phyloP scores from a whole-genome alignment of 2,329 filamentous ascomycete genomes.

The Myriosclerotinia scirpicola region DNA sequence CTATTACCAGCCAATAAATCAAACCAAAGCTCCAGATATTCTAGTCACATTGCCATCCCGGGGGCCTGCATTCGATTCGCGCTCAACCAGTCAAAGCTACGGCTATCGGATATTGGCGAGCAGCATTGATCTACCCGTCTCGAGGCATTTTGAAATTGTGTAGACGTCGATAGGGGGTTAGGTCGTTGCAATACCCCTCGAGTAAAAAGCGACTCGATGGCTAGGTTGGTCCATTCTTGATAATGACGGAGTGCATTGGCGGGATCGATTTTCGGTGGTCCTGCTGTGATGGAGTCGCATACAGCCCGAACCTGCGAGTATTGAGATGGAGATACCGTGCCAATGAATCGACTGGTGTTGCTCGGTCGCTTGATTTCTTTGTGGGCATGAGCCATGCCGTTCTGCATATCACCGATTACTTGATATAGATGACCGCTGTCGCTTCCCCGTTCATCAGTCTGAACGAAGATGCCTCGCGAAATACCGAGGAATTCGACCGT shows the following conservation, averaged over 20 bases:
- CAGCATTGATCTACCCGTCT: constrained; percentile 13
- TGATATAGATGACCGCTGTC: constrained; percentile 23
- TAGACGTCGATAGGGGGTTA: constrained; percentile 5
- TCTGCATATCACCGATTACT: constrained; percentile 23
- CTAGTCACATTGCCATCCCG: constrained; percentile 14
- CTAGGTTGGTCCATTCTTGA: constrained; percentile 17
- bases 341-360: constrained; percentile 12
- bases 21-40: constrained; percentile 3
- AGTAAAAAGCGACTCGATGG: constrained; percentile 6
- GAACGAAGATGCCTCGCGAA: constrained; percentile 23
- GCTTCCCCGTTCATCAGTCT: constrained; percentile 18
- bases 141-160: not conserved
- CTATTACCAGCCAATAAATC: not conserved
- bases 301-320: constrained; percentile 14
- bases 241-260: constrained; percentile 16
- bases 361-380: constrained; percentile 22
- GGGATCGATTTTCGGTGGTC: constrained; percentile 18
- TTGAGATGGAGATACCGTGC: constrained; percentile 22
- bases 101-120: constrained; percentile 18
- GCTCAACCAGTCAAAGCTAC: constrained; percentile 17
- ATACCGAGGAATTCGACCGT: constrained; percentile 21
- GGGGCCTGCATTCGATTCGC: constrained; percentile 7
- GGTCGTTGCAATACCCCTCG: constrained; percentile 3
- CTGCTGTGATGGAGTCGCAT: constrained; percentile 20
- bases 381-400: constrained; percentile 23